Percentiles rank a stretch among this genome's conserved stretches.
Conservation (phyloP, 2,329 filamentous ascomycete species). For the Neurospora sp. region DNA sequence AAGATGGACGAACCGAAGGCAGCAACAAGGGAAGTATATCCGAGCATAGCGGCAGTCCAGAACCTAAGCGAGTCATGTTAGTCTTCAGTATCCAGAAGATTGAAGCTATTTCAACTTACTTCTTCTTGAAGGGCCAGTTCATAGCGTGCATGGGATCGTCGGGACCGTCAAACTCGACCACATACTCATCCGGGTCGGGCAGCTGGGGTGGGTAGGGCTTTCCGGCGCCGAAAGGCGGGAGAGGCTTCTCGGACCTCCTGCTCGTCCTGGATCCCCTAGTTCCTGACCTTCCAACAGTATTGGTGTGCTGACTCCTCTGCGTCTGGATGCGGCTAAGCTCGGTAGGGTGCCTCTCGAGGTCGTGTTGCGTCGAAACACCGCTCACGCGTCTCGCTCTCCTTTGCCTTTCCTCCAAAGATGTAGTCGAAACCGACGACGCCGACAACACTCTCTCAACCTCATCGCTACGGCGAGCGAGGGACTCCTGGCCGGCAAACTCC, state of each 20-base stretch:
- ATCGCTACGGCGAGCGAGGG: slow-evolving; percentile 30
- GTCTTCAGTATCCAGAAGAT: not conserved
- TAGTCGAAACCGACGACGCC: slow-evolving; percentile 39
- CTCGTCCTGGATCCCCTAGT: slow-evolving; percentile 27
- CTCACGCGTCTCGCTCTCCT: slow-evolving; percentile 40
- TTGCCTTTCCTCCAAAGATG: slow-evolving; percentile 31
- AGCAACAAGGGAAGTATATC: slow-evolving; percentile 61
- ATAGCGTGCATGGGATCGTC: slow-evolving; percentile 77
- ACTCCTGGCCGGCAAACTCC: slow-evolving; percentile 14
- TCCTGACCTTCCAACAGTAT: slow-evolving; percentile 51
- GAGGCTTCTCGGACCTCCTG: slow-evolving; percentile 43
- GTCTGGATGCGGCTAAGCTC: slow-evolving; percentile 64
- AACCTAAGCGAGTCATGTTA: slow-evolving; percentile 30
- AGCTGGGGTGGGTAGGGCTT: slow-evolving; percentile 63
- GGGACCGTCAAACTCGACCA: slow-evolving; percentile 76
- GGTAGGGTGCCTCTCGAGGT: slow-evolving; percentile 60
- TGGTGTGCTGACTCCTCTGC: slow-evolving; percentile 57
- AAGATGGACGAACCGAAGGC: slow-evolving; percentile 70
- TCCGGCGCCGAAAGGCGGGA: slow-evolving; percentile 63
- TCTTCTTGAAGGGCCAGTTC: slow-evolving; percentile 76
- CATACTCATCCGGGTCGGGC: slow-evolving; percentile 64
- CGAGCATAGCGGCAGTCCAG: slow-evolving; percentile 55
- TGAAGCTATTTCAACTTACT: slow-evolving; percentile 39
- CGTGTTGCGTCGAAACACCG: slow-evolving; percentile 52
- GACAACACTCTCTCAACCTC: slow-evolving; percentile 53